phyloP scores from a whole-genome alignment of 163 green algal genomes.

The Picocystis sp. region DNA sequence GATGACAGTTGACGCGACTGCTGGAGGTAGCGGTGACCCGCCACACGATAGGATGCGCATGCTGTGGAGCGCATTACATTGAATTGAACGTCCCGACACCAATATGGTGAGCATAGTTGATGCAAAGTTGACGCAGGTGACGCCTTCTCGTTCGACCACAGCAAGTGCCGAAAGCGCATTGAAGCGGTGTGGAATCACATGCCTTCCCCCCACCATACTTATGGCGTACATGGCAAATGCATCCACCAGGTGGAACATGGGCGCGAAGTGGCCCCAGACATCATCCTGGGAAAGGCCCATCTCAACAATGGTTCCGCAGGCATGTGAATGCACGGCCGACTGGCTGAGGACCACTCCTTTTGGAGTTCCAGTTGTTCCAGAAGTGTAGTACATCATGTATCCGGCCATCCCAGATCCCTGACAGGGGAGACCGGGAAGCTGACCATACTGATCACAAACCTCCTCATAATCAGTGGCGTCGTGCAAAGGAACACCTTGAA shows the following conservation, averaged over 20 bases:
- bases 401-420: background rate
- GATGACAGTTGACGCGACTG: conserved; percentile 39
- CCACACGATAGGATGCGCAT: conserved; percentile 67
- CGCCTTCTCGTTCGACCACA: conserved; percentile 43
- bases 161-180: conserved; percentile 32
- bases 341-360: conserved; percentile 70
- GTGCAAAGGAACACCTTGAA: background rate
- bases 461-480: conserved; percentile 2
- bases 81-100: conserved; percentile 10
- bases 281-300: conserved; percentile 55
- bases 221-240: conserved; percentile 78
- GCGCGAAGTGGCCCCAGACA: conserved; percentile 72
- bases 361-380: conserved; percentile 55
- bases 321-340: conserved; percentile 47
- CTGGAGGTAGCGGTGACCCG: conserved; percentile 48
- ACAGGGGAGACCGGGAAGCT: background rate
- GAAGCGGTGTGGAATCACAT: conserved; percentile 57
- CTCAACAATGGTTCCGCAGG: conserved; percentile 57
- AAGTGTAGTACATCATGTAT: conserved; percentile 65
- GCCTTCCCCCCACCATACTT: conserved; percentile 54
- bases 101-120: conserved; percentile 77
- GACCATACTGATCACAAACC: background rate
- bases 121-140: conserved; percentile 61
- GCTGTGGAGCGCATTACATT: conserved; percentile 45
- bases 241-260: conserved; percentile 88